phyloP scores from a whole-genome alignment of 441 rosid genomes.

The Erodium trifolium region DNA sequence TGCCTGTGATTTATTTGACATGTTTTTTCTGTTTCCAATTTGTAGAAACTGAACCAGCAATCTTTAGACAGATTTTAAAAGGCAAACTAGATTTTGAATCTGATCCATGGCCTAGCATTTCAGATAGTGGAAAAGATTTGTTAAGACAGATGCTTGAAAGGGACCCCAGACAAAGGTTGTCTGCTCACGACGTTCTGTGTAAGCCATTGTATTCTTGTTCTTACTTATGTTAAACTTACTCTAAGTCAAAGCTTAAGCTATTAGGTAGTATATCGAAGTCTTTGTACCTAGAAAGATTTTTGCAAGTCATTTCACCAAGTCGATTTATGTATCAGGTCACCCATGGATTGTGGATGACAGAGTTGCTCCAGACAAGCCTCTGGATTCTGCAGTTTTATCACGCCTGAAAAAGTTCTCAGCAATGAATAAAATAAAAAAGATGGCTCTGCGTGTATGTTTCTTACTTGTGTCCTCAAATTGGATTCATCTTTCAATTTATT shows the following conservation, averaged over 20 bases:
- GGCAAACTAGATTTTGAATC: slow-evolving; percentile 84
- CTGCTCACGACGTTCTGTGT: slow-evolving; percentile 87
- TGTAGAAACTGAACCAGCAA: slow-evolving; percentile 91
- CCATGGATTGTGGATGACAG: slow-evolving; percentile 91
- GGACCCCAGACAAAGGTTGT: slow-evolving; percentile 73
- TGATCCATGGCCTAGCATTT: slow-evolving; percentile 91
- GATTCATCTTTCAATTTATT: slow-evolving; percentile 1
- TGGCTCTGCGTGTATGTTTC: slow-evolving; percentile 61
- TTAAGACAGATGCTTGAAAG: slow-evolving; percentile 75
- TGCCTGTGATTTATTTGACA: neutral
- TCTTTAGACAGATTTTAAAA: slow-evolving; percentile 86
- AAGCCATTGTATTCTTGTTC: slow-evolving; percentile 24
- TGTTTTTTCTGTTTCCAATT: neutral
- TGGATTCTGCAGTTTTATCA: slow-evolving; percentile 33
- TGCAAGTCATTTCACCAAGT: neutral
- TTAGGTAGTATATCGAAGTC: neutral
- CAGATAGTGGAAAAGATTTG: slow-evolving; percentile 75
- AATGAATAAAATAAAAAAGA: slow-evolving; percentile 89
- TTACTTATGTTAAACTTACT: neutral
- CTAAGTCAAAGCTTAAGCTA: too few species aligned
- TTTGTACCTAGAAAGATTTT: neutral
- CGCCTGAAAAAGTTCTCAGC: slow-evolving; percentile 92
- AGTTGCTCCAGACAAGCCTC: slow-evolving; percentile 53
- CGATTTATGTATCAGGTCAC: slow-evolving; percentile 45
- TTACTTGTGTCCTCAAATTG: neutral